Conservation (phyloP, 352 stramenopile genomes). For the Phytophthora quininea region DNA sequence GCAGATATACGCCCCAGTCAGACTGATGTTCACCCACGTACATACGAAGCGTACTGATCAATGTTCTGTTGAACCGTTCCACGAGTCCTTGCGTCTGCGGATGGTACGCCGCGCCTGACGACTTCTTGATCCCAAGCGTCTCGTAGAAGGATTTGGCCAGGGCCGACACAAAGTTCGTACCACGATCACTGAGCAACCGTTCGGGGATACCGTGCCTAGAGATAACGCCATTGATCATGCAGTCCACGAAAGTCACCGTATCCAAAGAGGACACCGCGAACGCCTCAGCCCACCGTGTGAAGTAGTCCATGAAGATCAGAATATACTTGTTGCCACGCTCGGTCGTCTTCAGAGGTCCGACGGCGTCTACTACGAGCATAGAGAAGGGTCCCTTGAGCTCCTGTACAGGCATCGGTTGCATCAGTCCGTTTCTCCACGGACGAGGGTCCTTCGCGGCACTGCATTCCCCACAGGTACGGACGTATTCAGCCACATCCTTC, state of each 20-base stretch:
- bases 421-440: slow-evolving; percentile 3
- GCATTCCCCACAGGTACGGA: not conserved
- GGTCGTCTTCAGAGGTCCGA: not conserved
- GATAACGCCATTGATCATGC: slow-evolving; percentile 2
- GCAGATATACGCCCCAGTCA: slow-evolving; percentile 7
- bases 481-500: slow-evolving; percentile 1
- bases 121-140: slow-evolving; percentile 7
- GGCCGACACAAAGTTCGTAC: slow-evolving; percentile 3
- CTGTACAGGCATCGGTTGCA: slow-evolving; percentile 11
- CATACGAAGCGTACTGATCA: slow-evolving; percentile 7
- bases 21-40: slow-evolving; percentile 6
- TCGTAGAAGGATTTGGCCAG: slow-evolving; percentile 12
- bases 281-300: slow-evolving; percentile 4
- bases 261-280: not conserved
- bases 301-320: not conserved
- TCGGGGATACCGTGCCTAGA: slow-evolving; percentile 1
- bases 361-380: slow-evolving; percentile 6
- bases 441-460: slow-evolving; percentile 4
- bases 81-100: slow-evolving; percentile 11
- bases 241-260: not conserved
- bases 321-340: slow-evolving; percentile 8
- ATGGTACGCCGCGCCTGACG: slow-evolving; percentile 5
- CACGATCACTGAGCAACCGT: slow-evolving; percentile 4
- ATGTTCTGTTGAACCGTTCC: slow-evolving; percentile 8
- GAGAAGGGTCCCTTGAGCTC: slow-evolving; percentile 13